These are phyloP conservation scores for Puccinia brachypodii DNA, from an alignment of 1,284 basidiomycete genomes.

Conservation along the genomic window DNA sequence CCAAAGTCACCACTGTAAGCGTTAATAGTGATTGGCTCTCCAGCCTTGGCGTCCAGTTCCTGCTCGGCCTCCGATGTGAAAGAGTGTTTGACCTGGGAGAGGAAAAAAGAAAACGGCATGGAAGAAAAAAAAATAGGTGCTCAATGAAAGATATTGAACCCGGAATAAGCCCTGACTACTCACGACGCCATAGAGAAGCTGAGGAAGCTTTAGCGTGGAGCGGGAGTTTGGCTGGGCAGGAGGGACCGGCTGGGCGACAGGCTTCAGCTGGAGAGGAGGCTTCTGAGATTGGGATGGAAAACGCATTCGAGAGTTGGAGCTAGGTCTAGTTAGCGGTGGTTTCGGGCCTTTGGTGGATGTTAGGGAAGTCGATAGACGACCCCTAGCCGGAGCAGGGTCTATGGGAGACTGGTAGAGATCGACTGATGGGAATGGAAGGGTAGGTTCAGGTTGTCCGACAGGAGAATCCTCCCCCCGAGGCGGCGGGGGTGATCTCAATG, in stretches of 20 bases:
- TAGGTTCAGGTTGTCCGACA: not conserved
- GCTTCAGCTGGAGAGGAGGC: not conserved
- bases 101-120: not conserved
- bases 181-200: conserved; percentile 13
- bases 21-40: conserved; percentile 11
- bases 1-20: not conserved
- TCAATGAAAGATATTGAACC: not conserved
- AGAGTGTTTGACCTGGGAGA: not conserved
- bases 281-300: not conserved
- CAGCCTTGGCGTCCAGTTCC: conserved; percentile 4
- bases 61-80: not conserved
- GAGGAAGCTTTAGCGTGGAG: no score
- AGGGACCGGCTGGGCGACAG: not conserved
- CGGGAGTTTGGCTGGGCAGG: not conserved
- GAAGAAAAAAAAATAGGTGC: no score
- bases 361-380: not conserved
- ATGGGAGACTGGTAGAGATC: not conserved
- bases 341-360: not conserved
- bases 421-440: not conserved
- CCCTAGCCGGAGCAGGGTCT: not conserved
- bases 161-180: not conserved
- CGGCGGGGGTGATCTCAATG: not conserved
- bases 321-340: not conserved
- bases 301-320: not conserved
- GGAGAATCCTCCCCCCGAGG: not conserved